Conservation (phyloP, 805 yeast genomes). For the Myxozyma monticola region DNA sequence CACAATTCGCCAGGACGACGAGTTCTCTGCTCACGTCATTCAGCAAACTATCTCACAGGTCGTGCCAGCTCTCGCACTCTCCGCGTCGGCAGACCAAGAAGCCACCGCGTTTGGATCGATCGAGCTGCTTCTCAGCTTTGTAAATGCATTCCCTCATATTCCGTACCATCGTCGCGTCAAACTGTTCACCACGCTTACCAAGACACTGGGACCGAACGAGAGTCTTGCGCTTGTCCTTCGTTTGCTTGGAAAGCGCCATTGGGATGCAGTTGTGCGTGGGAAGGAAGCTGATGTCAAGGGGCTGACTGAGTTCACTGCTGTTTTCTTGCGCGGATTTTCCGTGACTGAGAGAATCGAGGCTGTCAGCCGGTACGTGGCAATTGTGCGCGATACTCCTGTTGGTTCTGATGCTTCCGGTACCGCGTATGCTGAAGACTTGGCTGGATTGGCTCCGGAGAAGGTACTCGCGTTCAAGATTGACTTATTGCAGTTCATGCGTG, state of each 20-base stretch:
- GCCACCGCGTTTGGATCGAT: conserved; percentile 24
- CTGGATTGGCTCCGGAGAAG: conserved; percentile 21
- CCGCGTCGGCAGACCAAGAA: conserved; percentile 25
- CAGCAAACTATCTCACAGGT: conserved; percentile 88
- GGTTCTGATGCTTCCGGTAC: conserved; percentile 3
- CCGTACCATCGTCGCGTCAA: conserved; percentile 95
- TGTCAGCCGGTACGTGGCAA: conserved; percentile 49
- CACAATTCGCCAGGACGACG: conserved; percentile 94
- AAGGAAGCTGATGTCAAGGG: conserved; percentile 67
- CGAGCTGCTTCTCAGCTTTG: conserved; percentile 75
- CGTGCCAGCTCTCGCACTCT: conserved; percentile 79
- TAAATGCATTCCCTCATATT: conserved; percentile 91
- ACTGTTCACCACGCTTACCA: conserved; percentile 75
- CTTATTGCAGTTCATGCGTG: conserved; percentile 16
- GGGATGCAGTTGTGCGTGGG: conserved; percentile 52
- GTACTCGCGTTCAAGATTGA: conserved; percentile 26
- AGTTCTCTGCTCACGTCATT: conserved; percentile 86
- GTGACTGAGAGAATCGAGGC: conserved; percentile 67
- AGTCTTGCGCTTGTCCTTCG: conserved; percentile 74
- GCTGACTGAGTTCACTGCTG: conserved; percentile 67
- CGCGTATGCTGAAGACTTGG: conserved; percentile 14
- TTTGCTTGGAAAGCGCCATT: conserved; percentile 78
- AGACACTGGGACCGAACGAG: conserved; percentile 65
- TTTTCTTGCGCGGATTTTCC: conserved; percentile 67
- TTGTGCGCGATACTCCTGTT: conserved; percentile 45